phyloP scores from a whole-genome alignment of 1,284 basidiomycete species.

The Ustilago curta region DNA sequence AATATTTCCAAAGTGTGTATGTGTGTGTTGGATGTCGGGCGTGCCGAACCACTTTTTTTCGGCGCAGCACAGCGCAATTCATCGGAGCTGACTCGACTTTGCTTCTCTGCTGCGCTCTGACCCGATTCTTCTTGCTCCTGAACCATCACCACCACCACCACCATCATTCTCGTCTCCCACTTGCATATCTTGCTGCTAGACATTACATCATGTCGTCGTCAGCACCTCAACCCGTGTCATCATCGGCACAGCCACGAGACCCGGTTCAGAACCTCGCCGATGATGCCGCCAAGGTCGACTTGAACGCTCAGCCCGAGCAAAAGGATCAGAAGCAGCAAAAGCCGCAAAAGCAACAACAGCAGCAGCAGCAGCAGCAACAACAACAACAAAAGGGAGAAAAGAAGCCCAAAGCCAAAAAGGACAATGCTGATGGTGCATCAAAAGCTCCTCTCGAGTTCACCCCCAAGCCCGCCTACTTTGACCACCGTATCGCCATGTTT shows the following conservation, averaged over 20 bases:
- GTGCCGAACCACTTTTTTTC: background rate
- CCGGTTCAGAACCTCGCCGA: conserved; percentile 52
- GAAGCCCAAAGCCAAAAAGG: conserved; percentile 57
- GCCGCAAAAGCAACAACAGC: conserved; percentile 21
- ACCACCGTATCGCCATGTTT: conserved; percentile 89
- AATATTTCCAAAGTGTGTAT: background rate
- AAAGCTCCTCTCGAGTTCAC: conserved; percentile 73
- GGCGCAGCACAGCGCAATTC: conserved; percentile 13
- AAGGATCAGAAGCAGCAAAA: conserved; percentile 28
- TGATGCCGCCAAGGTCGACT: conserved; percentile 42
- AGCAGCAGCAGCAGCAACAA: conserved; percentile 28
- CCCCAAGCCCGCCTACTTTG: conserved; percentile 88
- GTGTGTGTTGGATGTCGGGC: conserved; percentile 17
- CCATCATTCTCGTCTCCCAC: too few species aligned
- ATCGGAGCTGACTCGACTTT: background rate
- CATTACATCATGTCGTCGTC: conserved; percentile 36
- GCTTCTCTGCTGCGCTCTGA: conserved; percentile 13
- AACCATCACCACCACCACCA: conserved; percentile 8
- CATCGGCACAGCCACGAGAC: conserved; percentile 50
- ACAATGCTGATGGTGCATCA: conserved; percentile 36
- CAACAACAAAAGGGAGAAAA: conserved; percentile 57
- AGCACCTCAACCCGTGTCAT: conserved; percentile 54
- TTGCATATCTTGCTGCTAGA: background rate
- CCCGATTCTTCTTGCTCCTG: conserved; percentile 5
- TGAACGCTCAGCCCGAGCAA: conserved; percentile 36